A percentile compares a stretch with the other conserved stretches of the same genome.
These are phyloP conservation scores for Hypoxylon sp. DNA, from an alignment of 2,329 filamentous ascomycete genomes.

Conservation along the genomic window DNA sequence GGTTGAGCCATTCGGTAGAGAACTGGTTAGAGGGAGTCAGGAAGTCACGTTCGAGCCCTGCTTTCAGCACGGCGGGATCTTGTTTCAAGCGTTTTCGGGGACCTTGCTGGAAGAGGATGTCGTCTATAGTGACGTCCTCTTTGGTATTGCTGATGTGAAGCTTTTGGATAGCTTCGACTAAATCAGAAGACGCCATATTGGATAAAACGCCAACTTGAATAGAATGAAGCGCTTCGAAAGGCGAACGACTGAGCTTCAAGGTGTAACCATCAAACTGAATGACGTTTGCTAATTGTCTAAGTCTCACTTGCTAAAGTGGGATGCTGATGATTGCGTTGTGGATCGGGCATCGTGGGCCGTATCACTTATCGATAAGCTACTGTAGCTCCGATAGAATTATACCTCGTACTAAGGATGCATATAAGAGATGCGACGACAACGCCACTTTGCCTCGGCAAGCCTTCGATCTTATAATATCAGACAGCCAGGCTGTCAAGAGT, in stretches of 20 bases:
- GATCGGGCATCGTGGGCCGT: not conserved
- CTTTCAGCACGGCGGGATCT: slow-evolving; percentile 70
- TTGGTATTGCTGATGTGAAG: slow-evolving; percentile 54
- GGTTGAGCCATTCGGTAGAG: slow-evolving; percentile 85
- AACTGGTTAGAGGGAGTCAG: slow-evolving; percentile 82
- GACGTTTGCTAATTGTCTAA: slow-evolving; percentile 14
- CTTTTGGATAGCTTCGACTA: slow-evolving; percentile 59
- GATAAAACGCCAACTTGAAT: slow-evolving; percentile 5
- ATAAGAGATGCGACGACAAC: too few relatives aligned
- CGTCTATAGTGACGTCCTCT: slow-evolving; percentile 58
- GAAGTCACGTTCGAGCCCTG: slow-evolving; percentile 77
- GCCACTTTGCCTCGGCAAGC: too few relatives aligned
- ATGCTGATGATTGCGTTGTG: slow-evolving; percentile 2
- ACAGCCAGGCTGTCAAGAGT: too few relatives aligned
- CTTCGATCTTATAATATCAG: too few relatives aligned
- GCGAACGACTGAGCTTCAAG: not conserved
- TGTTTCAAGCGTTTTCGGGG: slow-evolving; percentile 56
- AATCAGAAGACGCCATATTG: slow-evolving; percentile 44
- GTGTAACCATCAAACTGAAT: slow-evolving; percentile 15
- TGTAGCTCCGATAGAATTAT: not conserved
- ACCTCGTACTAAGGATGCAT: too few relatives aligned
- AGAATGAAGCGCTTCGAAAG: not conserved
- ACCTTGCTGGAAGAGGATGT: slow-evolving; percentile 60
- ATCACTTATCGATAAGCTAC: slow-evolving; percentile 1
- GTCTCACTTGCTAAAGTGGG: not conserved